Percentiles rank a stretch among this genome's conserved stretches.
phyloP scores from a whole-genome alignment of 2,329 filamentous ascomycete genomes.

The Amesomyces nigricolor region DNA sequence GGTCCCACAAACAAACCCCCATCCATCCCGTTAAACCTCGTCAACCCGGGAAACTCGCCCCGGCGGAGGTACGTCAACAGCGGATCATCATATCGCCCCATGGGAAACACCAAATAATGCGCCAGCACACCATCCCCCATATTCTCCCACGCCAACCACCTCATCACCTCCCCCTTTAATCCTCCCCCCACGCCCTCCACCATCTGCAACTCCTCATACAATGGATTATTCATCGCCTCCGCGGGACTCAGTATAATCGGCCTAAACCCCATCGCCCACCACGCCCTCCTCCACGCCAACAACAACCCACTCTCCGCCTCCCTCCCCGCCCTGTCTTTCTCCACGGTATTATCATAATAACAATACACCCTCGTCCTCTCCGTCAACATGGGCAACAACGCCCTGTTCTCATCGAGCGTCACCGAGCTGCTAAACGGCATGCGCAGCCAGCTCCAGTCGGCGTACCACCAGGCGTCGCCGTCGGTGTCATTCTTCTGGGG shows the following conservation, averaged over 20 bases:
- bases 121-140: conserved; percentile 81
- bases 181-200: conserved; percentile 51
- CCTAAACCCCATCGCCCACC: conserved; percentile 91
- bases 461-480: conserved; percentile 77
- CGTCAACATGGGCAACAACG: conserved; percentile 71
- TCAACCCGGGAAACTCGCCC: conserved; percentile 68
- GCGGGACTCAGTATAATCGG: conserved; percentile 73
- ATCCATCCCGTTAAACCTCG: conserved; percentile 65
- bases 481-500: conserved; percentile 73
- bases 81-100: conserved; percentile 68
- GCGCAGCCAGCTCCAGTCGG: conserved; percentile 83
- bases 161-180: conserved; percentile 65
- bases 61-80: conserved; percentile 67
- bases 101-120: conserved; percentile 76
- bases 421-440: conserved; percentile 76
- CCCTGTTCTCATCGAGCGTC: conserved; percentile 73
- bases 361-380: conserved; percentile 76
- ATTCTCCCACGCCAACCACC: conserved; percentile 88
- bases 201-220: conserved; percentile 65
- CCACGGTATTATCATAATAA: conserved; percentile 69
- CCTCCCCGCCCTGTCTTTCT: conserved; percentile 57
- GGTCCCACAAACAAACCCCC: conserved; percentile 69
- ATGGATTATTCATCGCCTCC: conserved; percentile 77
- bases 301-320: conserved; percentile 74
- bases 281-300: conserved; percentile 83